Evolutionary conservation across 1,284 basidiomycete species (phyloP).

Genomic region (Fomitopsis pinicola): DNA sequence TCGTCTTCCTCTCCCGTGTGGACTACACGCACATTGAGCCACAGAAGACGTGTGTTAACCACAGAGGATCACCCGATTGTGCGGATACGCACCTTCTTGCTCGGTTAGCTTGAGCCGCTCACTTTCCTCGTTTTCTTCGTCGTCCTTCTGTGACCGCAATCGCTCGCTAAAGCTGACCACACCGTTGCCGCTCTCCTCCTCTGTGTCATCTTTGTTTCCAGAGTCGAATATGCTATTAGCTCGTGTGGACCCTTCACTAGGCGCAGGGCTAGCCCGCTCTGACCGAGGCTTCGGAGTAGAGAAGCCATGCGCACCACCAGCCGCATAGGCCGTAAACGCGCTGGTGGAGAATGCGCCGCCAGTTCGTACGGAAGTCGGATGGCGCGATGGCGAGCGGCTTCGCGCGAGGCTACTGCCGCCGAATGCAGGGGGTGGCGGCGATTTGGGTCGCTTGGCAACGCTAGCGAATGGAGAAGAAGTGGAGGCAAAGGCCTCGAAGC

Average conservation of each 20-base stretch:
- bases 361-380: conserved; percentile 10
- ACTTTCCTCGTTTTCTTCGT: conserved; percentile 45
- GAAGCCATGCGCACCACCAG: conserved; percentile 45
- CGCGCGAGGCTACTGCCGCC: conserved; percentile 14
- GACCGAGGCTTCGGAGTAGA: conserved; percentile 36
- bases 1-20: conserved; percentile 93
- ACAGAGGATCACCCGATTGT: background rate
- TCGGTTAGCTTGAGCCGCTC: conserved; percentile 51
- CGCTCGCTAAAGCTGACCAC: conserved; percentile 52
- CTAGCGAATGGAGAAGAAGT: conserved; percentile 68
- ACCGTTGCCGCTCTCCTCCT: conserved; percentile 34
- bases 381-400: conserved; percentile 22
- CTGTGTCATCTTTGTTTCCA: conserved; percentile 22
- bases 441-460: conserved; percentile 32
- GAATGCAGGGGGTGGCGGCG: conserved; percentile 22
- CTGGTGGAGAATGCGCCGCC: conserved; percentile 25
- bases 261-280: conserved; percentile 44
- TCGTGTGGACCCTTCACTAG: conserved; percentile 22
- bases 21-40: conserved; percentile 41
- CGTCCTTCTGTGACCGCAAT: conserved; percentile 45
- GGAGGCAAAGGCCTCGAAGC: conserved; percentile 74
- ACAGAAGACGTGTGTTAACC: background rate
- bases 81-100: conserved; percentile 58
- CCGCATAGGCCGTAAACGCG: conserved; percentile 60
- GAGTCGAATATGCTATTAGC: conserved; percentile 9